Percentiles rank a stretch among this genome's conserved stretches.
phyloP scores from a whole-genome alignment of 345 rosid species.

The Cardiospermum halicacabum region DNA sequence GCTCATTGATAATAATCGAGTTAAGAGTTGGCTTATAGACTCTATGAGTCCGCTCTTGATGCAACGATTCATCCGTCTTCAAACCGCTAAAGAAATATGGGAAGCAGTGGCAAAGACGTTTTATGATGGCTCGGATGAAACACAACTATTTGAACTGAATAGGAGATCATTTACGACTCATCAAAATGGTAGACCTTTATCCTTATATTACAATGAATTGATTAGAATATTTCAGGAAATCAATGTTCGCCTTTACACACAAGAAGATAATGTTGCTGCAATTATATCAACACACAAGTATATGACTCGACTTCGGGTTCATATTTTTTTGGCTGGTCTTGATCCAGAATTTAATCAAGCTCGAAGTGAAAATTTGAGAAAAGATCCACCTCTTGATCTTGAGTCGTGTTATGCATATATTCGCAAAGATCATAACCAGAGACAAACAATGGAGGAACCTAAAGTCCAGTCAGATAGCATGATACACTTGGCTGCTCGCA shows the following conservation, averaged over 20 bases:
- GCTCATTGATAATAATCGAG: background rate
- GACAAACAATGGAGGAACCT: background rate
- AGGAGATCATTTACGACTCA: background rate
- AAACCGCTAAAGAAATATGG: background rate
- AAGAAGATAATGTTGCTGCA: background rate
- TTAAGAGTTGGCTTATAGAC: constrained; percentile 11
- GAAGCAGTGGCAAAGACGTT: background rate
- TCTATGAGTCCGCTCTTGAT: constrained; percentile 2
- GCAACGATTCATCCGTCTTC: background rate
- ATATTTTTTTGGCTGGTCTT: constrained; percentile 2
- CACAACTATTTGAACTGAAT: background rate
- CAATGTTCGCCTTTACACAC: too few species aligned
- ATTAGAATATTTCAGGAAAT: background rate
- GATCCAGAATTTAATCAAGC: constrained; percentile 4
- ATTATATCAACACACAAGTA: background rate
- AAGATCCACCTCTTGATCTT: constrained; percentile 6
- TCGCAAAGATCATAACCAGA: background rate
- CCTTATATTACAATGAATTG: constrained; percentile 1
- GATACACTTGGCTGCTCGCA: background rate
- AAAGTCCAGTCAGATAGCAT: too few species aligned
- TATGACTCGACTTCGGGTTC: constrained; percentile 13
- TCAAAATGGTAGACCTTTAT: background rate
- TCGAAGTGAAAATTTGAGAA: constrained; percentile 3
- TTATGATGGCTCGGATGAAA: constrained; percentile 7
- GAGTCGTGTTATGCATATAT: background rate